Evolutionary conservation across 2,329 filamentous ascomycete genomes (phyloP), one percentile per base, ranked within the genome.

Genomic region (Aspergillus sp.): DNA sequence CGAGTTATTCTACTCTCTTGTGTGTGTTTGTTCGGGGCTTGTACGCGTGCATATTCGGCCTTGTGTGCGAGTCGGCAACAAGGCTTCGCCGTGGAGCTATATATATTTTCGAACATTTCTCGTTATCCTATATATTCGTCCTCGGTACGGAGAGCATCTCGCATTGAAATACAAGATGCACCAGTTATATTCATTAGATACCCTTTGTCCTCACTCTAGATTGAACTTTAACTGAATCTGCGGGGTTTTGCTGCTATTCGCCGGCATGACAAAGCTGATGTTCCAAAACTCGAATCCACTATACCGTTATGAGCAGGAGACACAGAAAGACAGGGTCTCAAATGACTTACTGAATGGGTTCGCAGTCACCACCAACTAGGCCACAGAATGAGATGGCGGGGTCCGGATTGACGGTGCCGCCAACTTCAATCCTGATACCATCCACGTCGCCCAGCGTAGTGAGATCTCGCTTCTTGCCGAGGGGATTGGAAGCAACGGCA

Each of bases 401-500:
- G 23, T 59, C 52, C 0, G 56, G 58, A 38, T 65, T 51, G n/a
- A 60, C 60, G 7, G 34, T 64, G 8, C 65, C 65, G 5, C 57
- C 57, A 22, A 67, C 61, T 30, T 63, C 54, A 15, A 67, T 63
- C 2, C 50, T 43, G 13, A 67, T 23, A 3, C 65, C 63, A 8
- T 67, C 58, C 4, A 68, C 50, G 56, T 67, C 66, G 3, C 54
- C 45, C 0, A 68, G 22, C 0, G 60, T 50, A 25, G 30, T 59
- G 31, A 63, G 54, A 28, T 63, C 66, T 1, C 66, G 53, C 41
- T 57, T 60, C 11, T 22, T 52, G 0, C 65, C 61, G 2, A 67
- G 64, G 1, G 65, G 66, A 46, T 68, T 68, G 0, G 65, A 47
- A 2, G 66, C 57, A 34, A 63, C 52, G 9, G 59, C 51, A 87